Conservation (phyloP, 148 eudicot genomes). For the Pouteria glomerata region DNA sequence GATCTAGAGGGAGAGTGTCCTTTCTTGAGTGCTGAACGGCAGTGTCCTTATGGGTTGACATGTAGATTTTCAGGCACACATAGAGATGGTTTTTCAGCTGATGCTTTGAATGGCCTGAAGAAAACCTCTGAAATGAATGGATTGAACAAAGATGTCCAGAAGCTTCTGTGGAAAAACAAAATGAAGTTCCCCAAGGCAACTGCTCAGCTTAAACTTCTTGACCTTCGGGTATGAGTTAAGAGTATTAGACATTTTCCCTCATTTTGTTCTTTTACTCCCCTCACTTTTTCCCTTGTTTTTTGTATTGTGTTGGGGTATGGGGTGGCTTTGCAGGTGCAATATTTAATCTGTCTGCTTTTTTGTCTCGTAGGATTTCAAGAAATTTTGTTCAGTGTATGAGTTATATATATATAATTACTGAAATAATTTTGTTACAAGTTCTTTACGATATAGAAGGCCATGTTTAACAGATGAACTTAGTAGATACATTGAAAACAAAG, state of each 20-base stretch:
- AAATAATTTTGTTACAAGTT: too few species aligned
- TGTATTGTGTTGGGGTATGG: not conserved
- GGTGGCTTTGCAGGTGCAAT: not conserved
- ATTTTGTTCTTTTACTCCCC: not conserved
- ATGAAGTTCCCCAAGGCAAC: slow-evolving; percentile 79
- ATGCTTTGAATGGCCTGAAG: slow-evolving; percentile 23
- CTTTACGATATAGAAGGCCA: not conserved
- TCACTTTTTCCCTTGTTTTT: not conserved
- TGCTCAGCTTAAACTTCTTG: slow-evolving; percentile 71
- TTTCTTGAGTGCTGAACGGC: slow-evolving; percentile 42
- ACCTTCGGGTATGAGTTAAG: slow-evolving; percentile 49
- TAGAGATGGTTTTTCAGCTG: slow-evolving; percentile 32
- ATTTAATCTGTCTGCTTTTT: not conserved
- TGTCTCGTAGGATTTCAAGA: not conserved
- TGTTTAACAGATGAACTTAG: not conserved
- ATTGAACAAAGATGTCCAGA: slow-evolving; percentile 83
- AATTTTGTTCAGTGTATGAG: not conserved
- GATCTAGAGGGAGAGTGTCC: slow-evolving; percentile 88
- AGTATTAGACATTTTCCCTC: not conserved
- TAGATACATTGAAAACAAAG: not conserved
- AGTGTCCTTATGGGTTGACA: slow-evolving; percentile 77
- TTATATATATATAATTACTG: too few species aligned
- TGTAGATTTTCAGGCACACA: slow-evolving; percentile 82
- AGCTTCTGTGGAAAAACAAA: slow-evolving; percentile 91
- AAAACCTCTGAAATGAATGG: slow-evolving; percentile 53